A percentile compares a stretch with the other conserved stretches of the same genome.
phyloP scores from a whole-genome alignment of 2,329 filamentous ascomycete species.

The Emergomyces pasteurianus region DNA sequence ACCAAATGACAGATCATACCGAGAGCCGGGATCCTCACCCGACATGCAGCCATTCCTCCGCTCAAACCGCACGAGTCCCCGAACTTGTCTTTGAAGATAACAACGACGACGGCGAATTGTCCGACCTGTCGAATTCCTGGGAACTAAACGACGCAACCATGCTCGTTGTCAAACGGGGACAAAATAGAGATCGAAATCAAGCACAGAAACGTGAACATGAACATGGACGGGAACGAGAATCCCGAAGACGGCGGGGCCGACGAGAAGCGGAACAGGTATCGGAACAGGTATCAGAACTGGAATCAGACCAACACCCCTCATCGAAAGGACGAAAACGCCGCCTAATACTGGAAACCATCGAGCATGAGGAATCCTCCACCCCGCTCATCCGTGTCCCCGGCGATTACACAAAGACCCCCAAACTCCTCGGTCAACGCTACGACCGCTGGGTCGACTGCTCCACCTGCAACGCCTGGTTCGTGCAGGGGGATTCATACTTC shows the following conservation, averaged over 20 bases:
- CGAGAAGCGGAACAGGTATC: neutral
- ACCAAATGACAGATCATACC: neutral
- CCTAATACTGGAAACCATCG: slow-evolving; percentile 25
- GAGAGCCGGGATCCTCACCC: neutral
- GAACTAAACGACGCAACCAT: slow-evolving; percentile 19
- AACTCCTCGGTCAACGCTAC: slow-evolving; percentile 64
- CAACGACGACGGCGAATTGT: slow-evolving; percentile 13
- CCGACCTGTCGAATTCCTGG: slow-evolving; percentile 17
- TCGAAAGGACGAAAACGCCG: slow-evolving; percentile 15
- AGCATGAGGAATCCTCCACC: slow-evolving; percentile 20
- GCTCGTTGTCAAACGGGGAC: slow-evolving; percentile 10
- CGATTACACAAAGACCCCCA: slow-evolving; percentile 71
- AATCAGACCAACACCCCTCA: slow-evolving; percentile 4
- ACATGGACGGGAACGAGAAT: neutral
- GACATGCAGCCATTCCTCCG: neutral
- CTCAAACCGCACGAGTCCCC: slow-evolving; percentile 17
- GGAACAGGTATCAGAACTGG: neutral
- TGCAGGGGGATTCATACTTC: slow-evolving; percentile 78
- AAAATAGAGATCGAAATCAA: neutral
- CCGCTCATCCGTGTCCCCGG: slow-evolving; percentile 46
- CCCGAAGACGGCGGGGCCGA: too few species aligned
- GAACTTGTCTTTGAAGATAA: slow-evolving; percentile 12
- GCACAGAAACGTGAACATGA: neutral
- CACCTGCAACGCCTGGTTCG: slow-evolving; percentile 69
- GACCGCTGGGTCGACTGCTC: slow-evolving; percentile 80